Percentiles rank a stretch among this genome's conserved stretches.
phyloP scores from a whole-genome alignment of 176 grass and related monocot species.

The Microstegium vimineum region DNA sequence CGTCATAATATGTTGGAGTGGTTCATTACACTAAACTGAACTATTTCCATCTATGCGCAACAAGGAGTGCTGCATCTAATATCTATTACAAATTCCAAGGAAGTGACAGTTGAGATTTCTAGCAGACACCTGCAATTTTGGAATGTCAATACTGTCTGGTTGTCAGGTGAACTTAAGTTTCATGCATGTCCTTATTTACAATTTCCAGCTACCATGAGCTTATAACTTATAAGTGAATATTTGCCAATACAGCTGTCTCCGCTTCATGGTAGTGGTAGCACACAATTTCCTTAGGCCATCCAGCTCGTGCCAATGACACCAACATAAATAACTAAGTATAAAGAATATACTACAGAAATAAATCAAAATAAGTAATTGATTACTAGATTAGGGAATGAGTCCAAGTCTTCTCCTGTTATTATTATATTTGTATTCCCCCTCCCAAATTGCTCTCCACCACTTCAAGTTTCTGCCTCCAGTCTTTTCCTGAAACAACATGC shows the following conservation, averaged over 20 bases:
- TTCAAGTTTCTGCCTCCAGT: conserved; percentile 28
- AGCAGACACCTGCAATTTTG: background rate
- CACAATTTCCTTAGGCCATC: conserved; percentile 25
- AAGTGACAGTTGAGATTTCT: background rate
- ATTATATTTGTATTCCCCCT: conserved; percentile 16
- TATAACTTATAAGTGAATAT: conserved; percentile 27
- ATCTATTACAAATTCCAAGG: background rate
- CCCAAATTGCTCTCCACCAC: conserved; percentile 15
- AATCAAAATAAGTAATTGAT: conserved; percentile 32
- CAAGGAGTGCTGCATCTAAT: background rate
- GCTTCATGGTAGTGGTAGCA: conserved; percentile 30
- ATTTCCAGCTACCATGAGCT: conserved; percentile 9
- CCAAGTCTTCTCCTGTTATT: conserved; percentile 40
- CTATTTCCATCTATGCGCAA: conserved; percentile 12
- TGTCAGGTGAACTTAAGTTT: background rate
- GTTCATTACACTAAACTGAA: background rate
- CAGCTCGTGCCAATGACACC: conserved; percentile 28
- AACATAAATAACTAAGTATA: conserved; percentile 16
- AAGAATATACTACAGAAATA: conserved; percentile 26
- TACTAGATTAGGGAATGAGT: conserved; percentile 14
- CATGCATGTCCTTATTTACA: background rate
- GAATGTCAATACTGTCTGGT: background rate
- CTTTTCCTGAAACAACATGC: conserved; percentile 16
- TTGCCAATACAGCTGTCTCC: conserved; percentile 38
- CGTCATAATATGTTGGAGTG: background rate